Conservation (phyloP, 768 basidiomycete genomes). For the Hygrocybe punicea region DNA sequence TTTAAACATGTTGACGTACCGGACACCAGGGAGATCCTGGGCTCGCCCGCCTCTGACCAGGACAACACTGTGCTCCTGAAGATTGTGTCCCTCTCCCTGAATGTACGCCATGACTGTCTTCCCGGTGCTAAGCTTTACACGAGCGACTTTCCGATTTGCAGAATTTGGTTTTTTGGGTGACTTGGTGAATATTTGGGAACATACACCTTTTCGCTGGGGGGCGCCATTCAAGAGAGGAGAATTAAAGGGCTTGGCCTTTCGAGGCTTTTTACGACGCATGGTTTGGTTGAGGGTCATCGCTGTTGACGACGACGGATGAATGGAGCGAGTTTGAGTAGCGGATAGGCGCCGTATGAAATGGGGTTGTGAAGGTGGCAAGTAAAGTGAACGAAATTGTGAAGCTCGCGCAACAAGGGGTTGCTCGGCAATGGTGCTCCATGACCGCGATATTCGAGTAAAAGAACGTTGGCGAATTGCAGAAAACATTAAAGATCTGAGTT, state of each 20-base stretch:
- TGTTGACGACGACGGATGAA: constrained; percentile 60
- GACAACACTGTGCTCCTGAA: constrained; percentile 97
- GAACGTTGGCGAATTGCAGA: neutral
- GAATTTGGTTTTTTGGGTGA: constrained; percentile 99
- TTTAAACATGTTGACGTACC: constrained; percentile 47
- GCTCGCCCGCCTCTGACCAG: constrained; percentile 92
- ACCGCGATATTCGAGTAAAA: neutral
- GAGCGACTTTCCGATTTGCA: constrained; percentile 93
- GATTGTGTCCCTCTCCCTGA: constrained; percentile 94
- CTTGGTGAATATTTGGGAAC: constrained; percentile 71
- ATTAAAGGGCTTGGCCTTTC: constrained; percentile 45
- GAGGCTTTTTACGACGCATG: constrained; percentile 69
- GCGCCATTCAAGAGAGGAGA: constrained; percentile 75
- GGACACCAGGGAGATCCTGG: constrained; percentile 96
- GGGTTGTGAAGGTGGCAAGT: neutral
- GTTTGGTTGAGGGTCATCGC: constrained; percentile 82
- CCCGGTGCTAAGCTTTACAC: constrained; percentile 88
- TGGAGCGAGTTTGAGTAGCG: constrained; percentile 38
- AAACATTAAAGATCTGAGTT: neutral
- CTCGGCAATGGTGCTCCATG: neutral
- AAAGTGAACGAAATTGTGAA: neutral
- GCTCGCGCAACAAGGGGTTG: neutral
- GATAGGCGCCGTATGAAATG: neutral
- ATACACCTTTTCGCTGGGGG: constrained; percentile 91
- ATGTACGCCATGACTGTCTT: constrained; percentile 91